Evolutionary conservation across 352 stramenopile genomes (phyloP), one percentile per base, ranked within the genome.

Genomic region (Globisporangium sylvaticum): DNA sequence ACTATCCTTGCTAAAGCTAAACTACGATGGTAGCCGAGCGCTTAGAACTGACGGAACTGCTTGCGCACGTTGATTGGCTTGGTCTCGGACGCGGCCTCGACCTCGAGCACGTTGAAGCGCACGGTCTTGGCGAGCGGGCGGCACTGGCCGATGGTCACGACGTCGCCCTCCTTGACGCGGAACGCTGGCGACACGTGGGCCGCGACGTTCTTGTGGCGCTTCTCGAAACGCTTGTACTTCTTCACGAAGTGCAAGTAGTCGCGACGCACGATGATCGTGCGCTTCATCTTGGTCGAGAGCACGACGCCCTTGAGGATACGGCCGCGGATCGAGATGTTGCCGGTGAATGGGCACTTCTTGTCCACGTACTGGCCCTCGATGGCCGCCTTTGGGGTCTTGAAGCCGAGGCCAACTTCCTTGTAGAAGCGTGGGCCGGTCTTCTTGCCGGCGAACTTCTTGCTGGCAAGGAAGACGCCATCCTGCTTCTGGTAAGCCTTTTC

Each of bases 331-430:
- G 97, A 98, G 60, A 99, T 97, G 84, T 99, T 97, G 80, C 97
- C 96, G 46, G 97, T 99, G 91, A 99, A 99, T 65, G 98, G 98
- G 88, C 97, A 99, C 92, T 99, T 99, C 90, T 99, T 99, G 94
- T 99, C 97, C 50, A 99, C 92, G 83, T 99, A 99, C 76, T 88
- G 97, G 74, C 96, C 97, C 69, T 91, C 79, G 58, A 92, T 98
- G 70, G 96, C 97, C 48, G 83, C 75, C 83, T 98, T 98, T 59
- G 97, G 97, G 61, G 97, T 99, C 92, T 99, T 99, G 91, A 99
- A 99, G 69, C 97, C 97, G 65, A 99, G 92, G 69, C 97, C 97
- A 70, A 99, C 92, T 73, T 97, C 96, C 81, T 98, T 98, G 67
- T 97, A 96, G 78, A 97, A 99, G 62, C 97, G 95, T 71, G 98